Base-by-base conservation (phyloP, 2,329 filamentous ascomycete genomes). In the Chrysoporthe cubensis region DNA sequence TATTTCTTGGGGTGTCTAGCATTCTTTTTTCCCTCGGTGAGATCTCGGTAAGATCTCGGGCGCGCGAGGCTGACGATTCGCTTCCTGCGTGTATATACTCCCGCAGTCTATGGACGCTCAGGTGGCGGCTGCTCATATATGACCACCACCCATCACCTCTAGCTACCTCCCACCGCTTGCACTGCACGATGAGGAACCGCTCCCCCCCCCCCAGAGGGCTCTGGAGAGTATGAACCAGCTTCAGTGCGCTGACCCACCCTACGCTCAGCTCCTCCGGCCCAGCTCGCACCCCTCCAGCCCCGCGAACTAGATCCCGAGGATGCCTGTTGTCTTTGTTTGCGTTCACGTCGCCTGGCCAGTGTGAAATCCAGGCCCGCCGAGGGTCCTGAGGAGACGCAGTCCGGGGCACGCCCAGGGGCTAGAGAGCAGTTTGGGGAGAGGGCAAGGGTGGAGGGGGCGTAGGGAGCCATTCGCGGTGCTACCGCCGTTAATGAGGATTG, bases 301-400 rank as follows among this genome's bases (percentile, higher is more conserved):
- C 48, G 78, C 78, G 69, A 72, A 80, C 67, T 81, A 79, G 66
- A 82, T 79, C 0, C 74, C 80, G 67, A 84, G 82, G 64, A 86
- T 84, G 73, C 81, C 82, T 0, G 85, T 86, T 0, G 84, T 84
- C 57, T 26, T n/a, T 54, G 1, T 54, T 42, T 34, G 42, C 11
- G 56, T 42, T 58, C 56, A 58, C n/a, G 56, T 42, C 14, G 37
- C 37, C 37, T 2, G 4, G 9, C 9, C 37, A 40, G 37, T 40
- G 4, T 6, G 1, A 9, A 9, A 40, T 40, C 37, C 4, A 6
- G 37, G 26, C 2, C 4, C 37, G 9, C 4, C 37, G 37, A 40
- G 37, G 37, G 9, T 6, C 4, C 4, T 40, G 37, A 40, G 37
- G 37, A 40, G 37, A 40, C 37, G 9, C 37, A 7, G 37, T 40